Base-by-base conservation (phyloP, 1,284 basidiomycete genomes). In the Papiliotrema fonsecae region DNA sequence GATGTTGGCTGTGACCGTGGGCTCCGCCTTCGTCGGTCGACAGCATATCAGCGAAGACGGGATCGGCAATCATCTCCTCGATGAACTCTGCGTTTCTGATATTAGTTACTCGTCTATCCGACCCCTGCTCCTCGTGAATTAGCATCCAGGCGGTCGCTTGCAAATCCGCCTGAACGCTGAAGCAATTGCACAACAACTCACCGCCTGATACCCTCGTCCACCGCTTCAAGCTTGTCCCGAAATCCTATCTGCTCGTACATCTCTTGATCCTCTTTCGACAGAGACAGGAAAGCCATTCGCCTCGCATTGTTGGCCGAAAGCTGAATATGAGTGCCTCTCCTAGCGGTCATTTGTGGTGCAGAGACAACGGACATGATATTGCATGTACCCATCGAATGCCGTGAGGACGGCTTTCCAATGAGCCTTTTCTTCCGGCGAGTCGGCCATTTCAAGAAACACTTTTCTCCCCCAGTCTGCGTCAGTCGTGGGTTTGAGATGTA, bases 181-280 rank as follows among this genome's bases (percentile, higher is more conserved):
- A n/a, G n/a, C n/a, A n/a, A 18, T n/a, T 44, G n/a, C 28, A 34
- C 21, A 31, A 16, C 16, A 31, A 16, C 62, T 49, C 49, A 72
- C 71, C 65, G 51, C 43, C 70, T 43, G 34, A 75, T 75, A 0
- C 69, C 71, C 50, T 75, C 73, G 48, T 75, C 72, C 2, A 75
- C 74, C 1, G 67, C 67, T 31, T 70, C 65, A 9, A 75, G 63
- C 60, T 75, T 75, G 30, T 73, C 69, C 26, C 64, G 48, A 50
- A 67, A 74, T 4, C 72, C 73, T n/a, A 75, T 54, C 25, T 44
- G 37, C 32, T 61, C 58, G 32, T 68, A 66, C 27, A 73, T 40
- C 22, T 53, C 56, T 34, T 61, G 62, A 27, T 60, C 54, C 24
- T 62, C 66, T 31, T 61, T 65, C 7, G 67, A 65, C n/a, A 73